These are phyloP conservation scores for Candida argentea DNA, from an alignment of 805 yeast genomes.

Conservation along the genomic window DNA sequence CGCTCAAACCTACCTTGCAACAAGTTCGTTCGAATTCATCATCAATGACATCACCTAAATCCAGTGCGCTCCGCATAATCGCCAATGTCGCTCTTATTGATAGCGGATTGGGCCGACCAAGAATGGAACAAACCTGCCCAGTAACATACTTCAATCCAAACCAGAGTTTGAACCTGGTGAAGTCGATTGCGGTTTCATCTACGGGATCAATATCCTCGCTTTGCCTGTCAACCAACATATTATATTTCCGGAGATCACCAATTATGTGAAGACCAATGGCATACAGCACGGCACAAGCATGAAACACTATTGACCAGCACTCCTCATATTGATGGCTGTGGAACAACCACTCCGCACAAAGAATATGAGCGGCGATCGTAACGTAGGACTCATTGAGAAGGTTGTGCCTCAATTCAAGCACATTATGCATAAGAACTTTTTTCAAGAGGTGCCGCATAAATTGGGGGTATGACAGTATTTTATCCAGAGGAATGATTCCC, in stretches of 20 bases:
- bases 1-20: constrained; percentile 39
- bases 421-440: constrained; percentile 26
- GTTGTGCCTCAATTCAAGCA: constrained; percentile 36
- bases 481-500: constrained; percentile 9
- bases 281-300: constrained; percentile 39
- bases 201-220: constrained; percentile 18
- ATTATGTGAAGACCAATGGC: constrained; percentile 43
- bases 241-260: constrained; percentile 13
- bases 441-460: constrained; percentile 10
- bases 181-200: constrained; percentile 25
- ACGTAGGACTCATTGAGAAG: constrained; percentile 36
- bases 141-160: constrained; percentile 37
- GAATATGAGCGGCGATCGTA: constrained; percentile 39
- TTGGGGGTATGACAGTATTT: constrained; percentile 11
- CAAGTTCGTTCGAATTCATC: constrained; percentile 18
- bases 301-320: constrained; percentile 43
- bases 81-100: constrained; percentile 28
- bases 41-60: constrained; percentile 6
- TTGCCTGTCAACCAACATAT: constrained; percentile 1
- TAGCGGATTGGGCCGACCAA: constrained; percentile 48
- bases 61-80: constrained; percentile 14
- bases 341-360: constrained; percentile 43
- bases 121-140: constrained; percentile 40
- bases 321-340: constrained; percentile 40
- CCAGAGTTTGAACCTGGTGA: constrained; percentile 36